Evolutionary conservation across 208 protist genomes (phyloP), one percentile per base, ranked within the genome.

Genomic region (Leishmania guyanensis): DNA sequence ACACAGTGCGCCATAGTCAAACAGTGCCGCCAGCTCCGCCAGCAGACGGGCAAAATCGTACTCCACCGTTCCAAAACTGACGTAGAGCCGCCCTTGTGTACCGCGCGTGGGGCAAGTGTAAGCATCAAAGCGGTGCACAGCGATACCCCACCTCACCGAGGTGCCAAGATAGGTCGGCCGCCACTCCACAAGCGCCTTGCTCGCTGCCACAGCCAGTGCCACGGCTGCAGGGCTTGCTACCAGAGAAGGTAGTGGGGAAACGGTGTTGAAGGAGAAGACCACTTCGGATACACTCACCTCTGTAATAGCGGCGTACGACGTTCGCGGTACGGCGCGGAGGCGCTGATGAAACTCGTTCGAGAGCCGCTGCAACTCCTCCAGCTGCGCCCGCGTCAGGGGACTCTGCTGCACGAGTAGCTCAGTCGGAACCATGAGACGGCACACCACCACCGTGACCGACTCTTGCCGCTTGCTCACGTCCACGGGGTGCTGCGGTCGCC

Each of bases 391-490:
- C 14, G 64, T 56, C 33, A 84, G 33, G 1, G 81, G 48, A 0
- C 43, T 73, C 54, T 72, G 50, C 16, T 66, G n/a, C 9, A 62
- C 71, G 14, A 74, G 39, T 8, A 84, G 71, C 26, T 60, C 36
- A 2, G 75, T 53, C 36, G 81, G 81, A 0, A 58, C 39, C 16
- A 75, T 53, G 51, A 84, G 75, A 48, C 81, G 69, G 39, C 81
- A 84, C 75, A 84, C 76, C 68, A 84, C 81, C 26, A 84, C 81
- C 16, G 81, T 84, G 46, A 84, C 81, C 22, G 78, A 76, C 65
- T 80, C 76, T 62, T 78, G 68, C 69, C 70, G 22, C 29, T 74
- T 46, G n/a, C 76, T 84, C 71, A 65, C 51, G 17, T 80, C 76
- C 8, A 65, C 70, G 6, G 75, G 81, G 53, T 80, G 75, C 5